phyloP scores from a whole-genome alignment of 306 rosid genomes.

The Dicorynia guianensis region DNA sequence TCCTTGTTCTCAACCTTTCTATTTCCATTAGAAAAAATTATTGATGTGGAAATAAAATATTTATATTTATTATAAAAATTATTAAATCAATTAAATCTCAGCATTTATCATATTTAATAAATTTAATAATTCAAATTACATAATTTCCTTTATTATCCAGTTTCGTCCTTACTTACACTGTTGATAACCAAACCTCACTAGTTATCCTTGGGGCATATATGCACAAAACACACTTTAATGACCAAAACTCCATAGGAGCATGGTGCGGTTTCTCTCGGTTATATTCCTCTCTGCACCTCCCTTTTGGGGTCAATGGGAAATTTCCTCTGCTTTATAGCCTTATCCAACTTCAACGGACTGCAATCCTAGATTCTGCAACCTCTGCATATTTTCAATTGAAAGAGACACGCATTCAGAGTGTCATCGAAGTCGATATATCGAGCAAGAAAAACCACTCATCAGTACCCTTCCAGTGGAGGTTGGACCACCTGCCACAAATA shows the following conservation, averaged over 20 bases:
- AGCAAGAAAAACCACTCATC: neutral
- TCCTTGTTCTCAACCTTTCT: no score
- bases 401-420: conserved; percentile 9
- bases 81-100: no score
- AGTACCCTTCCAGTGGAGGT: neutral
- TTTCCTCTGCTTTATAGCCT: neutral
- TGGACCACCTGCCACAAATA: neutral
- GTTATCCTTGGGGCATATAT: no score
- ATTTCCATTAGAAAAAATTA: no score
- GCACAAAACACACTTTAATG: neutral
- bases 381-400: neutral
- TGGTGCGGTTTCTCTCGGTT: neutral
- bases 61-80: no score
- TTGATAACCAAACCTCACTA: no score
- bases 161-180: no score
- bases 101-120: no score
- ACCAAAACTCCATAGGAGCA: neutral
- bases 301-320: neutral
- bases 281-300: neutral
- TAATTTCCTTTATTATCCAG: no score
- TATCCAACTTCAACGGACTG: conserved; percentile 6
- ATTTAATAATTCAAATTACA: no score
- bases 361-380: neutral
- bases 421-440: neutral
- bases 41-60: no score